A percentile compares a stretch with the other conserved stretches of the same genome.
phyloP scores from a whole-genome alignment of 2,329 filamentous ascomycete species.

The Beauveria caledonica region DNA sequence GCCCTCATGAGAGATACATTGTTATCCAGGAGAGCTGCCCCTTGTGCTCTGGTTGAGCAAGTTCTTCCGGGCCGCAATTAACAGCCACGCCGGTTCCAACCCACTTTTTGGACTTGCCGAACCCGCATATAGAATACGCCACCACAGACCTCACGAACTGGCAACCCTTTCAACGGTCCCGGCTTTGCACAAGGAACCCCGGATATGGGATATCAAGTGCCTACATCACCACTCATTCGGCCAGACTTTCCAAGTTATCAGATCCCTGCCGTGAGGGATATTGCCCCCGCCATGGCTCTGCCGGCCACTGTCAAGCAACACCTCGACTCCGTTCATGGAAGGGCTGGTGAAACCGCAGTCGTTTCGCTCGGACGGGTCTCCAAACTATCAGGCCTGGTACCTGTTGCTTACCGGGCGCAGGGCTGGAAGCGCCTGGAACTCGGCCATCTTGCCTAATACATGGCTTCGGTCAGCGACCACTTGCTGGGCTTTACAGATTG shows the following conservation, averaged over 20 bases:
- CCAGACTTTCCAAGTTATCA: not conserved
- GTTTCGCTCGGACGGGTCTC: not conserved
- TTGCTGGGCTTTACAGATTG: not conserved
- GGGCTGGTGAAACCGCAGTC: not conserved
- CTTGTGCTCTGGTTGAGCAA: slow-evolving; percentile 30
- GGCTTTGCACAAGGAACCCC: not conserved
- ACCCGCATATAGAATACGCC: not conserved
- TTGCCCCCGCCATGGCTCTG: not conserved
- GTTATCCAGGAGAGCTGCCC: slow-evolving; percentile 56
- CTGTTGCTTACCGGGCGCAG: not conserved
- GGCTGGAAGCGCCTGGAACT: not conserved
- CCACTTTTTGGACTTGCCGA: not conserved
- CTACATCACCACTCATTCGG: not conserved
- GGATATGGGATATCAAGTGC: not conserved
- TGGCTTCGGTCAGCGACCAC: not conserved
- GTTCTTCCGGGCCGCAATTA: not conserved
- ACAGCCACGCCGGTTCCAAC: not conserved
- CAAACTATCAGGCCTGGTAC: not conserved
- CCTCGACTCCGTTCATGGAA: not conserved
- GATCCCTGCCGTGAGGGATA: not conserved
- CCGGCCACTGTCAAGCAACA: not conserved
- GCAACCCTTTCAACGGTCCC: not conserved
- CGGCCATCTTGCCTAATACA: not conserved
- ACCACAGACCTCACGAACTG: not conserved
- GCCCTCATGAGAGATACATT: slow-evolving; percentile 68